Evolutionary conservation across 495 filamentous ascomycete genomes (phyloP).

Genomic region (Clavariopsis aquatica): DNA sequence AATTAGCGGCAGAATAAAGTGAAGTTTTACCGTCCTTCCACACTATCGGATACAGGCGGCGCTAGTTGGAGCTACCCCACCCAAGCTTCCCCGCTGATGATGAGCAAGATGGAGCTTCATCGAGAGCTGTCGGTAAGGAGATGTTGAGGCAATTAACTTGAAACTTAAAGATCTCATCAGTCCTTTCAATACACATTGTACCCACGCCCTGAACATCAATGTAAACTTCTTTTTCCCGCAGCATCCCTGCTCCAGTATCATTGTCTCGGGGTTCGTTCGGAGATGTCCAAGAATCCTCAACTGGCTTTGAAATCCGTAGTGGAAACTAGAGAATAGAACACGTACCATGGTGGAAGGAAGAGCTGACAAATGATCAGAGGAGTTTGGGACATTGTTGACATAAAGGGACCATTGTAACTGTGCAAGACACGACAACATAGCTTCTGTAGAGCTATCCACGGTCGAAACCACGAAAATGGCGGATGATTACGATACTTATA

Average conservation of each 20-base stretch:
- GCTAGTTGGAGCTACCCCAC: slow-evolving; percentile 14
- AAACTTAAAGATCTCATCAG: too few relatives aligned
- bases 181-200: too few relatives aligned
- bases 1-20: not conserved
- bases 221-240: not conserved
- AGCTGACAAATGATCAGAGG: not conserved
- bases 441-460: not conserved
- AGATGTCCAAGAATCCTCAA: not conserved
- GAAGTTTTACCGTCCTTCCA: not conserved
- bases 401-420: not conserved
- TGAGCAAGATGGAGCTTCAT: not conserved
- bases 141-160: too few relatives aligned
- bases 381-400: not conserved
- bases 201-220: not conserved
- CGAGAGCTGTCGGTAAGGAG: not conserved
- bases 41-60: not conserved
- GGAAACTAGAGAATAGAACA: not conserved
- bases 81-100: not conserved
- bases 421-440: not conserved
- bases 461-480: slow-evolving; percentile 27
- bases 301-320: slow-evolving; percentile 2
- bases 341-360: not conserved
- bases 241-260: not conserved
- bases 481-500: slow-evolving; percentile 53
- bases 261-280: not conserved